Percentiles rank a stretch among this genome's conserved stretches.
Conservation (phyloP, 164 flowering plant genomes). For the Chloranthus sessilifolius region DNA sequence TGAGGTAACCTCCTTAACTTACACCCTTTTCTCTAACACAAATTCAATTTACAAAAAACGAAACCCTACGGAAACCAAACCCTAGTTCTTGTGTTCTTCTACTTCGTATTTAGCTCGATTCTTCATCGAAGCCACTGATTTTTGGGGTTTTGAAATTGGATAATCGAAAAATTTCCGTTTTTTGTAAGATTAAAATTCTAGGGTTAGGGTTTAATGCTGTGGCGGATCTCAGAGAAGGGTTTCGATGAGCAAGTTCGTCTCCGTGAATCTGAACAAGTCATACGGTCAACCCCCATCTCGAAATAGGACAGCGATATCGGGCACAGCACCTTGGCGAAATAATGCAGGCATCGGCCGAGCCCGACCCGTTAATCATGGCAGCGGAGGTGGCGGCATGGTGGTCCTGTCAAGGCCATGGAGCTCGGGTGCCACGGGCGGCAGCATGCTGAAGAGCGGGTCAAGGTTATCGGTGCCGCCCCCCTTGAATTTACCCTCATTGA, state of each 20-base stretch:
- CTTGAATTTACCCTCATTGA: constrained; percentile 87
- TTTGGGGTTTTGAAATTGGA: constrained; percentile 7
- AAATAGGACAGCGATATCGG: neutral
- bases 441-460: constrained; percentile 63
- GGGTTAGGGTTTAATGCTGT: constrained; percentile 42
- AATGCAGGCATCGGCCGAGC: constrained; percentile 19
- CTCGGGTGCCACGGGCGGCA: constrained; percentile 19
- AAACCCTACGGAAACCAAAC: neutral
- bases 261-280: constrained; percentile 91
- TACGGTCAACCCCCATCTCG: constrained; percentile 58
- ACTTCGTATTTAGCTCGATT: neutral
- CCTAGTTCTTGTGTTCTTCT: constrained; percentile 7
- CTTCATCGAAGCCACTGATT: constrained; percentile 17
- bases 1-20: constrained; percentile 30
- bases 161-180: neutral
- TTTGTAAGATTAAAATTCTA: constrained; percentile 5
- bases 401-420: constrained; percentile 65
- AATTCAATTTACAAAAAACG: constrained; percentile 4
- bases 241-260: constrained; percentile 55
- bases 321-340: too few relatives aligned
- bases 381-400: constrained; percentile 71
- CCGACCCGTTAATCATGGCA: constrained; percentile 24
- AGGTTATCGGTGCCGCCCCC: constrained; percentile 98
- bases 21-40: neutral
- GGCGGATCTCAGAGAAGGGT: constrained; percentile 22